Evolutionary conservation across 2,329 filamentous ascomycete genomes (phyloP).

Genomic region (Colletotrichum neosansevieriae): DNA sequence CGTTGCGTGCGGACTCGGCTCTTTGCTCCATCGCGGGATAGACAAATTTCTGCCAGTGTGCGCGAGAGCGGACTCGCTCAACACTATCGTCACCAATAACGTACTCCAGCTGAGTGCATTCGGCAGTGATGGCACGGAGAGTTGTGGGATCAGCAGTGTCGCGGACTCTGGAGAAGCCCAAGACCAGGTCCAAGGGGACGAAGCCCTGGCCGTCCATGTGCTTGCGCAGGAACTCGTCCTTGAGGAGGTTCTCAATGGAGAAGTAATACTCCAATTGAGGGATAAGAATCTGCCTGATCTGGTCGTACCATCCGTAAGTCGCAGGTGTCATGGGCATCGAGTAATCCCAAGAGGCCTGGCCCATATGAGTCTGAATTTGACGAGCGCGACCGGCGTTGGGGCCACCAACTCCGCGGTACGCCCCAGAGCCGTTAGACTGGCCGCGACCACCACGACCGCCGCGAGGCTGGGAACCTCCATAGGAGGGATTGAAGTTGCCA

Average conservation of each 20-base stretch:
- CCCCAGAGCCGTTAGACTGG: constrained; percentile 28
- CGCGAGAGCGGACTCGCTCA: constrained; percentile 80
- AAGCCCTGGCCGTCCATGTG: constrained; percentile 98
- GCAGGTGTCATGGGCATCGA: constrained; percentile 45
- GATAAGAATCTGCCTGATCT: constrained; percentile 49
- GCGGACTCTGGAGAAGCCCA: constrained; percentile 88
- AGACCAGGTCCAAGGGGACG: constrained; percentile 82
- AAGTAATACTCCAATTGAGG: constrained; percentile 90
- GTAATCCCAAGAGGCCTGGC: constrained; percentile 53
- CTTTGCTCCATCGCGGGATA: constrained; percentile 77
- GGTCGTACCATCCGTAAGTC: constrained; percentile 29
- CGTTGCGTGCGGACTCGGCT: constrained; percentile 78
- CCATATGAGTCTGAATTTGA: constrained; percentile 51
- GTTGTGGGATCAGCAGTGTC: constrained; percentile 62
- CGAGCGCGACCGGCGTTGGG: constrained; percentile 48
- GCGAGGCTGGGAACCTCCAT: constrained; percentile 34
- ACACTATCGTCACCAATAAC: constrained; percentile 79
- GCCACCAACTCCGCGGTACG: constrained; percentile 30
- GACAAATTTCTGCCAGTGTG: constrained; percentile 86
- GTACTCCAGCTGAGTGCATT: constrained; percentile 80
- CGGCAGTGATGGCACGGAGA: constrained; percentile 66
- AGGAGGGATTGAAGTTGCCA: constrained; percentile 28
- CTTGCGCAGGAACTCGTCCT: constrained; percentile 87
- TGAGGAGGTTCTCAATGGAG: constrained; percentile 93
- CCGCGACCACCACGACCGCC: constrained; percentile 38